phyloP scores from a whole-genome alignment of 2,329 filamentous ascomycete species.

The Colletotrichum sp. region DNA sequence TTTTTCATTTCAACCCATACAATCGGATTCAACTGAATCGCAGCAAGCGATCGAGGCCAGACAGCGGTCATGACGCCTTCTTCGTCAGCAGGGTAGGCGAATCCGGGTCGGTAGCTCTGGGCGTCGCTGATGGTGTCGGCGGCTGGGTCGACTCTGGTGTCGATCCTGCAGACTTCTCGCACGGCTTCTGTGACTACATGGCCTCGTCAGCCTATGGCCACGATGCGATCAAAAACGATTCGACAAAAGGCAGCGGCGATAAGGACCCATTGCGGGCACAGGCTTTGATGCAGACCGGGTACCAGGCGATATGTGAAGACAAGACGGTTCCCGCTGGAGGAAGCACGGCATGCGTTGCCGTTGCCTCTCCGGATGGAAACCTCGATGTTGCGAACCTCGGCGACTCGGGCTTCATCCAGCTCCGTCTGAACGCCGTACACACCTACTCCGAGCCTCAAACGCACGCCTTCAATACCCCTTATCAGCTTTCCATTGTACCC shows the following conservation, averaged over 20 bases:
- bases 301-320: constrained; percentile 81
- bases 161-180: constrained; percentile 94
- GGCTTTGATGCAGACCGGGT: constrained; percentile 78
- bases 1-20: constrained; percentile 75
- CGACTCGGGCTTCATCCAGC: constrained; percentile 90
- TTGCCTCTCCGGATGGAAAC: constrained; percentile 73
- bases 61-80: constrained; percentile 94
- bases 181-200: constrained; percentile 94
- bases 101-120: constrained; percentile 77
- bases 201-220: constrained; percentile 72
- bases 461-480: constrained; percentile 97
- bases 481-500: constrained; percentile 89
- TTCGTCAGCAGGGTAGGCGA: constrained; percentile 85
- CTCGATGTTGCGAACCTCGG: constrained; percentile 93
- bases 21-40: constrained; percentile 59
- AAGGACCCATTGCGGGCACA: constrained; percentile 22
- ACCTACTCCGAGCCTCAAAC: constrained; percentile 86
- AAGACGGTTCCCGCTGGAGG: constrained; percentile 78
- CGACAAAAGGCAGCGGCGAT: constrained; percentile 1
- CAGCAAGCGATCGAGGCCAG: constrained; percentile 68
- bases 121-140: constrained; percentile 92
- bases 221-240: constrained; percentile 35
- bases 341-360: constrained; percentile 88
- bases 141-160: constrained; percentile 94
- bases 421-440: constrained; percentile 85